Base-by-base conservation (phyloP, 2,329 filamentous ascomycete species). In the Aspergillus melleus region DNA sequence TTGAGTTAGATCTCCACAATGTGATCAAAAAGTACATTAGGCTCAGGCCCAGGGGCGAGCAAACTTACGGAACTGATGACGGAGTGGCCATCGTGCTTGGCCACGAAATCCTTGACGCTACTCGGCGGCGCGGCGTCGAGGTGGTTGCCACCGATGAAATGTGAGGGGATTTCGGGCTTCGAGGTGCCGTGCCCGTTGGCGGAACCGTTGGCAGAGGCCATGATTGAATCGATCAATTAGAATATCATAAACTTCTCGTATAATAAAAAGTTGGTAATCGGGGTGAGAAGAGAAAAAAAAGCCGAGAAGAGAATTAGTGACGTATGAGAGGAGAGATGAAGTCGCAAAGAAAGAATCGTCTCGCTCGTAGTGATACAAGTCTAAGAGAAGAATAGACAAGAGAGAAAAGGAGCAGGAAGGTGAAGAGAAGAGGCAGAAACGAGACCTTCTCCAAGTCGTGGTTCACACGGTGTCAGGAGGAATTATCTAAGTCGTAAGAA, bases 121-220 rank as follows among this genome's bases (percentile, higher is more conserved):
- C 93, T 90, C 42, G 92, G 86, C 49, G 90, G 80, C 54, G 95
- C 95, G 74, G 90, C 90, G 65, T 87, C 88, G 65, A 99, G 80
- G 74, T 88, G 86, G 82, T 96, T 97, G 66, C 95, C 94, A 71
- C 95, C 95, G 77, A 98, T 96, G 80, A 98, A 99, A 83, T 99
- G 95, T 79, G 92, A 84, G 64, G 92, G 87, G 64, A 99, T 79
- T 67, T 90, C 88, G 82, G 91, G 87, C 80, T 90, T 92, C 58
- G 89, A 88, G 72, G 84, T 84, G 58, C 79, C 77, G 55, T 79
- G 75, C 72, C 83, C 84, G 71, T 86, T 86, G 65, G 77, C 71
- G 49, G 55, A 66, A 61, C 71, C 74, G 66, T 78, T 78, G 61
- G 72, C 64, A 58, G 73, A 70, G 62, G 72, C 70, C 78, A 80